phyloP scores from a whole-genome alignment of 495 filamentous ascomycete species.

The Hypomontagnella monticulosa region DNA sequence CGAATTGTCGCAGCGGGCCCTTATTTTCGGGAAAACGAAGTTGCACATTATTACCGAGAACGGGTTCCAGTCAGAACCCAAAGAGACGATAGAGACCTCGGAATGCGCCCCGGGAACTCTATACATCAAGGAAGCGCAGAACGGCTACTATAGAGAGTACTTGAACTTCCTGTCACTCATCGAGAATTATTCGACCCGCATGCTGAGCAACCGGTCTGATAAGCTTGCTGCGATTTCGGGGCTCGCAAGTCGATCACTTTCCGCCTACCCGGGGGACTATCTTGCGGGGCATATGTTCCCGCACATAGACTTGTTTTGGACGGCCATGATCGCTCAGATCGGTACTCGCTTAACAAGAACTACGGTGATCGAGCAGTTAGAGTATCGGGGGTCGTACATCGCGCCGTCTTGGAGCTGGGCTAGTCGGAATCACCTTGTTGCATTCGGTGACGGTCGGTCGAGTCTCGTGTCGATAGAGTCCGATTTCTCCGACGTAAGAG shows the following conservation, averaged over 20 bases:
- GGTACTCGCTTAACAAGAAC: not conserved
- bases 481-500: not conserved
- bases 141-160: not conserved
- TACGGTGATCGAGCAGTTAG: not conserved
- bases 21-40: conserved; percentile 14
- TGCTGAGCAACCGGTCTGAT: conserved; percentile 13
- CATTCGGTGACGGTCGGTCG: conserved; percentile 1
- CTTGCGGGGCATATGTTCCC: conserved; percentile 2
- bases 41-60: conserved; percentile 10
- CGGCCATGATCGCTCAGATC: too few relatives aligned
- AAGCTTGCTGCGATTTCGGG: conserved; percentile 29
- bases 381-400: conserved; percentile 6
- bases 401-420: conserved; percentile 22
- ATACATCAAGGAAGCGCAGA: not conserved
- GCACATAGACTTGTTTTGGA: conserved; percentile 12
- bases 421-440: not conserved
- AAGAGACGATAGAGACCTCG: not conserved
- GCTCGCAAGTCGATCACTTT: conserved; percentile 7
- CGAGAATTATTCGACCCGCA: conserved; percentile 8
- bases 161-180: conserved; percentile 1
- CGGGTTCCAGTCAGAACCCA: not conserved
- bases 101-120: not conserved
- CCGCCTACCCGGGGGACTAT: not conserved
- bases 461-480: not conserved
- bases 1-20: conserved; percentile 8